Evolutionary conservation across 768 basidiomycete species (phyloP).

Genomic region (Infundibulicybe gibba): DNA sequence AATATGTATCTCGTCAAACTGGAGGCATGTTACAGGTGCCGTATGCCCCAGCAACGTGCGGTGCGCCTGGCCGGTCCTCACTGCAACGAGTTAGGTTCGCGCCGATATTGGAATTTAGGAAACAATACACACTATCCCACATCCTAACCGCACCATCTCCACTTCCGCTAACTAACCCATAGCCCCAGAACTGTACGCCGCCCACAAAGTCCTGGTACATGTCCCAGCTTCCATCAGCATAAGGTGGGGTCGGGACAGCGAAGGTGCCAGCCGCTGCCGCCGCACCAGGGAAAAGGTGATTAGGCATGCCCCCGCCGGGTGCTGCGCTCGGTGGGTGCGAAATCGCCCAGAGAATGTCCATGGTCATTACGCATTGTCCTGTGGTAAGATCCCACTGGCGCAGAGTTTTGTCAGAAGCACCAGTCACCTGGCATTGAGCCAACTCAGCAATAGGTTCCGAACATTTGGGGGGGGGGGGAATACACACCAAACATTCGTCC

Average conservation of each 20-base stretch:
- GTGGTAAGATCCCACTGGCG: constrained; percentile 98
- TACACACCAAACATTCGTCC: constrained; percentile 81
- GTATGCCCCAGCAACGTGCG: constrained; percentile 92
- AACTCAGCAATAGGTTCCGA: constrained; percentile 3
- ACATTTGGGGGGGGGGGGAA: neutral
- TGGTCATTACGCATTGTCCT: constrained; percentile 97
- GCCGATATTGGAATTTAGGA: neutral
- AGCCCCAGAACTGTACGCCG: constrained; percentile 98
- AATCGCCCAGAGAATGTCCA: constrained; percentile 99
- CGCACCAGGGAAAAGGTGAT: constrained; percentile 47
- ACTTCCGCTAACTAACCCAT: constrained; percentile 94
- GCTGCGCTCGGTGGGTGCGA: constrained; percentile 70
- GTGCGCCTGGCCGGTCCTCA: constrained; percentile 97
- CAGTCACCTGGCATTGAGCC: constrained; percentile 71
- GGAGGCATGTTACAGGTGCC: constrained; percentile 87
- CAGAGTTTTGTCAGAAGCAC: constrained; percentile 96
- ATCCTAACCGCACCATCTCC: constrained; percentile 96
- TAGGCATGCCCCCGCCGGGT: constrained; percentile 35
- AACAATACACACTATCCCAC: constrained; percentile 90
- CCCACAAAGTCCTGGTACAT: constrained; percentile 98
- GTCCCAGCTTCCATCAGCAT: constrained; percentile 88
- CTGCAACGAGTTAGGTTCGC: constrained; percentile 31
- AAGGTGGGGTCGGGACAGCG: constrained; percentile 81
- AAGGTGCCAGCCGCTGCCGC: constrained; percentile 62
- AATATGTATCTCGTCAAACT: constrained; percentile 96